These are phyloP conservation scores for Ophiognomonia clavigignenti-juglandacearum DNA, from an alignment of 2,329 filamentous ascomycete species.

Conservation along the genomic window DNA sequence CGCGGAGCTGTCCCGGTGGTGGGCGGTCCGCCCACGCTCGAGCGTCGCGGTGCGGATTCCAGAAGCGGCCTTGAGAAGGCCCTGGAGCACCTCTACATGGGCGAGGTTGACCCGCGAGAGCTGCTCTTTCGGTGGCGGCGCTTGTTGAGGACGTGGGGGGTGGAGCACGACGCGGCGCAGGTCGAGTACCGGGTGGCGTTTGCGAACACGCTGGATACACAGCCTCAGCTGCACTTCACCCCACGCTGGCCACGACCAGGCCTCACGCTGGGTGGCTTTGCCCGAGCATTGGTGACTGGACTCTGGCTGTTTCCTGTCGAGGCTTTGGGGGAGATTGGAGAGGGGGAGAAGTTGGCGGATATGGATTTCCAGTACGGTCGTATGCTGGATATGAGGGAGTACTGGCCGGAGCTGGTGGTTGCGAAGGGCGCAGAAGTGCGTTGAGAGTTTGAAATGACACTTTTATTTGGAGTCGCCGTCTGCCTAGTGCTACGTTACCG, in stretches of 20 bases:
- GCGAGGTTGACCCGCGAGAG: slow-evolving; percentile 8
- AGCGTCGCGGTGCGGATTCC: slow-evolving; percentile 1
- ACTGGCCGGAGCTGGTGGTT: slow-evolving; percentile 3
- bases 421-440: not conserved
- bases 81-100: slow-evolving; percentile 2
- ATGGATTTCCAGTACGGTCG: slow-evolving; percentile 1
- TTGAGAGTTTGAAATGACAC: not conserved
- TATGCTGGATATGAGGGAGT: slow-evolving; percentile 1
- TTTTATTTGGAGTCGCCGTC: too few relatives aligned
- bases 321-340: slow-evolving; percentile 1
- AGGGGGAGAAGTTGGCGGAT: not conserved
- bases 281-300: not conserved
- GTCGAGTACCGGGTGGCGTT: slow-evolving; percentile 6
- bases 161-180: not conserved
- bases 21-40: not conserved
- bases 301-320: slow-evolving; percentile 12
- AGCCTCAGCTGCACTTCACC: too few relatives aligned
- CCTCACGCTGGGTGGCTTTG: not conserved
- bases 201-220: not conserved
- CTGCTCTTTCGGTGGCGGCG: slow-evolving; percentile 10
- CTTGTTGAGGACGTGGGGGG: slow-evolving; percentile 4
- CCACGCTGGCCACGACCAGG: too few relatives aligned
- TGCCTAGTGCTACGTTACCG: too few relatives aligned
- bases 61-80: not conserved
- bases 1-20: not conserved